Evolutionary conservation across 2,329 filamentous ascomycete genomes (phyloP).

Genomic region (Penicillium glabrum): DNA sequence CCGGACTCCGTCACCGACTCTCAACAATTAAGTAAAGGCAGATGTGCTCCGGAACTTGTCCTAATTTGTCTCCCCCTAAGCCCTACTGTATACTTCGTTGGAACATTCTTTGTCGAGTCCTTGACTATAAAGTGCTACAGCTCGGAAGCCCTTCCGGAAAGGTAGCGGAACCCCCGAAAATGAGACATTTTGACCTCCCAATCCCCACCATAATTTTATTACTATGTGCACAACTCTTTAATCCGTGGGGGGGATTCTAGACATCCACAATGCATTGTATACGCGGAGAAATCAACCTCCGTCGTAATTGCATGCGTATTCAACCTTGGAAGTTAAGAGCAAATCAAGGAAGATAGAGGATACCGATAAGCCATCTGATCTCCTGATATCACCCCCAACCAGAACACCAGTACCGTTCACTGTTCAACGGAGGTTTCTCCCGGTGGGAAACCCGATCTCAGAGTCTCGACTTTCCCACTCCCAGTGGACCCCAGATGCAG

Average conservation of each 20-base stretch:
- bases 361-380: no score
- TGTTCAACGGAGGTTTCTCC: no score
- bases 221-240: not conserved
- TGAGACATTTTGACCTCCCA: not conserved
- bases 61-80: not conserved
- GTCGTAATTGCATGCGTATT: not conserved
- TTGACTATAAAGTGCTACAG: not conserved
- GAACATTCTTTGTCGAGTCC: not conserved
- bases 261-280: not conserved
- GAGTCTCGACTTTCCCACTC: not conserved
- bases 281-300: not conserved
- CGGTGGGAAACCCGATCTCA: constrained; percentile 9
- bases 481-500: constrained; percentile 11
- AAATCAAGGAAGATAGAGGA: no score
- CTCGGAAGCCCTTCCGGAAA: not conserved
- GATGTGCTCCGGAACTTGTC: not conserved
- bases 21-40: not conserved
- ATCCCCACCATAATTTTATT: not conserved
- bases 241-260: not conserved
- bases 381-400: no score
- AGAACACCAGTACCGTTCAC: no score
- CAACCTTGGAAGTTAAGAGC: no score
- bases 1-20: not conserved
- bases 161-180: not conserved
- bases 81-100: not conserved